These are phyloP conservation scores for Leptomonas pyrrhocoris DNA, from an alignment of 208 protist genomes.

Conservation along the genomic window DNA sequence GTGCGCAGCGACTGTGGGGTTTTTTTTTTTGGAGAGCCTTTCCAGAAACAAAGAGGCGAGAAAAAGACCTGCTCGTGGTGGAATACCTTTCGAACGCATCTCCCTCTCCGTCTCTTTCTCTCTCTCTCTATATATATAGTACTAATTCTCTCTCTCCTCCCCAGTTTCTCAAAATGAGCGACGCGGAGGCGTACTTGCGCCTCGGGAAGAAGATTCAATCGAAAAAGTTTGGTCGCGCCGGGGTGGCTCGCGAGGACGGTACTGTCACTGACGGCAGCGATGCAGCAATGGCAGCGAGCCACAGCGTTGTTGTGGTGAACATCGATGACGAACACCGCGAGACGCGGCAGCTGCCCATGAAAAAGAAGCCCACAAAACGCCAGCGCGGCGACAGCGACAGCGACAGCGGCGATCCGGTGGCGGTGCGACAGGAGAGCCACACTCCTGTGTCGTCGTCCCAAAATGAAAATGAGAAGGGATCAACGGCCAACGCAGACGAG, in stretches of 20 bases:
- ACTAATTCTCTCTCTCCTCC: no score
- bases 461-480: no score
- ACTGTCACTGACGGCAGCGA: slow-evolving; percentile 1
- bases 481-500: no score
- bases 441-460: no score
- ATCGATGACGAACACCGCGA: slow-evolving; percentile 17
- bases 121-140: no score
- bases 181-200: slow-evolving; percentile 22
- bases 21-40: no score
- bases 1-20: no score
- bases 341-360: slow-evolving; percentile 28
- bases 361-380: slow-evolving; percentile 24
- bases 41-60: not conserved
- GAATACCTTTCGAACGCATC: no score
- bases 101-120: no score
- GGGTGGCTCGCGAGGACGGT: slow-evolving; percentile 23
- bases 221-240: slow-evolving; percentile 18
- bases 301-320: slow-evolving; percentile 14
- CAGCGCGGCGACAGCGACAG: slow-evolving; percentile 19
- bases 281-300: not conserved
- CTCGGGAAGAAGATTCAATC: slow-evolving; percentile 19
- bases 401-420: not conserved
- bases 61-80: no score
- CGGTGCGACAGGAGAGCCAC: not conserved
- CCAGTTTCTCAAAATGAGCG: no score